These are phyloP conservation scores for Microdochium nivale DNA, from an alignment of 2,329 filamentous ascomycete species.

Conservation along the genomic window DNA sequence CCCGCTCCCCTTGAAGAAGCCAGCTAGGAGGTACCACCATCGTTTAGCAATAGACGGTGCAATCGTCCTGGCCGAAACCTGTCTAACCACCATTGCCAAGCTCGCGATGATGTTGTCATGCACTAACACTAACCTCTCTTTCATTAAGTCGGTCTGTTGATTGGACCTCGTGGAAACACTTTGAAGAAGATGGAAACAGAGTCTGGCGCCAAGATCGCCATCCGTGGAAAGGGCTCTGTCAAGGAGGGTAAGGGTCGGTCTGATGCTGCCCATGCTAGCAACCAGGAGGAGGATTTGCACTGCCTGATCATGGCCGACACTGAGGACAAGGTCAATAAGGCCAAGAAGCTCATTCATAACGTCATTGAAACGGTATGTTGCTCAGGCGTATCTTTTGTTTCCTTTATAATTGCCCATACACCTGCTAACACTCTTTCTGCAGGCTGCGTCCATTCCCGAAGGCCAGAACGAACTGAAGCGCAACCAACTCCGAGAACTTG, in stretches of 20 bases:
- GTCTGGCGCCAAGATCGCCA: conserved; percentile 96
- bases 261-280: conserved; percentile 97
- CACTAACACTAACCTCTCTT: conserved; percentile 90
- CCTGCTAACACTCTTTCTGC: conserved; percentile 14
- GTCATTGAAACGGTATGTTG: conserved; percentile 89
- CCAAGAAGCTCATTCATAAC: conserved; percentile 96
- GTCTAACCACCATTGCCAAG: conserved; percentile 15
- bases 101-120: conserved; percentile 19
- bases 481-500: conserved; percentile 95
- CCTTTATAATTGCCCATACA: not conserved
- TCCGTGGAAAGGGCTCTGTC: conserved; percentile 97
- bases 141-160: conserved; percentile 98
- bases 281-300: conserved; percentile 98
- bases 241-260: conserved; percentile 99
- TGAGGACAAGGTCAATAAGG: conserved; percentile 98
- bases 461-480: conserved; percentile 98
- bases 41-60: conserved; percentile 20
- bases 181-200: conserved; percentile 99
- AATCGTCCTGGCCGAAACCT: conserved; percentile 13
- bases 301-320: conserved; percentile 99
- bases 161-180: conserved; percentile 99
- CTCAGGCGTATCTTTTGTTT: not conserved
- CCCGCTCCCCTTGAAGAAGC: conserved; percentile 30
- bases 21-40: conserved; percentile 31
- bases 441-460: conserved; percentile 98